Base-by-base conservation (phyloP, 2,329 filamentous ascomycete genomes). In the Lasiodiplodia sp. region DNA sequence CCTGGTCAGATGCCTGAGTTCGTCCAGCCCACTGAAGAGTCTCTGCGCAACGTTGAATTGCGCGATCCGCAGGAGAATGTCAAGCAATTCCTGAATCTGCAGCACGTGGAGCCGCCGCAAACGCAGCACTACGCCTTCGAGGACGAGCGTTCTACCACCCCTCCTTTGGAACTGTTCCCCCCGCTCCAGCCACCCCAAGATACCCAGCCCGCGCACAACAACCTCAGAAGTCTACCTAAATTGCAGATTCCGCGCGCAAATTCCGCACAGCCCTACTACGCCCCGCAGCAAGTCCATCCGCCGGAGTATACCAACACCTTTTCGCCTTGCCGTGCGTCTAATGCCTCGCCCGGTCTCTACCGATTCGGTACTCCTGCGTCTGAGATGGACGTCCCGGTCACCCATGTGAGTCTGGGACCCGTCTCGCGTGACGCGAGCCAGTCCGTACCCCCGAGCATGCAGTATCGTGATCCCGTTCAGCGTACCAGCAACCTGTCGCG, bases 361-460 rank as follows among this genome's bases (percentile, higher is more conserved):
- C 89, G 92, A 67, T 90, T 93, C 71, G 91, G 89, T n/a, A 96
- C 93, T 0, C 94, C 94, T 18, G 92, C 94, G 78, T 97, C 94
- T 2, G 94, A 97, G 76, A 91, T 95, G 85, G 95, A 97, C 77
- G 81, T 95, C 14, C 93, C 94, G 0, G 82, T 96, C 69, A 96
- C 92, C 0, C 87, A 90, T 2, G 84, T 94, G 53, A 88, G 88
- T 1, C 74, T 89, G 18, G 92, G 91, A 0, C 92, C 92, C 7
- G 85, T 97, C 38, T 86, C 91, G 55, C 91, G 95, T 63, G 91
- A 96, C 75, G 84, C 86, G 57, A 97, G 93, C 31, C 93, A 97
- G 79, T 97, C 94, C 5, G 95, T 97, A 0, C 95, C 95, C 53
- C 95, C 95, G 7, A 90, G 97, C 81, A 97, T 97, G 94, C 90